Conservation (phyloP, 441 rosid genomes). For the Populus tomentosa region DNA sequence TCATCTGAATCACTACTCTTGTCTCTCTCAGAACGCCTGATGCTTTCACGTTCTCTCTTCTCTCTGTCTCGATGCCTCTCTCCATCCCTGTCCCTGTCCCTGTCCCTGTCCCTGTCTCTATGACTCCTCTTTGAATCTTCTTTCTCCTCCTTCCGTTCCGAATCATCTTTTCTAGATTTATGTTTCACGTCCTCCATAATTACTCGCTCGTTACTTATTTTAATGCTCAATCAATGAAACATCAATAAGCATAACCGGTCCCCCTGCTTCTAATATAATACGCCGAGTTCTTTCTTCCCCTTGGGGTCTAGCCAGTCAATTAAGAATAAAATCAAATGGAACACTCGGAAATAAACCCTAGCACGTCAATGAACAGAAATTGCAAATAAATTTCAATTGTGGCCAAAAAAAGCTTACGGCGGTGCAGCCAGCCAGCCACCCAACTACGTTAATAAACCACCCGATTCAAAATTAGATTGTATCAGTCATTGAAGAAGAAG, state of each 20-base stretch:
- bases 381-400: too few relatives aligned
- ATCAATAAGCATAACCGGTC: neutral
- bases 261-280: too few relatives aligned
- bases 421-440: too few relatives aligned
- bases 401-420: too few relatives aligned
- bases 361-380: too few relatives aligned
- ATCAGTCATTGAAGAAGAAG: too few relatives aligned
- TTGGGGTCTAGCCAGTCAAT: too few relatives aligned
- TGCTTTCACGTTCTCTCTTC: constrained; percentile 39
- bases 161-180: constrained; percentile 36
- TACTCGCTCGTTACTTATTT: neutral
- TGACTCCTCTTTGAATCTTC: constrained; percentile 36
- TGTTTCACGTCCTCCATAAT: constrained; percentile 38
- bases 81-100: neutral
- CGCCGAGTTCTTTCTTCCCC: too few relatives aligned
- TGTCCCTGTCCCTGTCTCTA: constrained; percentile 43
- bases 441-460: too few relatives aligned
- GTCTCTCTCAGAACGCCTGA: constrained; percentile 31
- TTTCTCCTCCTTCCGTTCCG: constrained; percentile 36
- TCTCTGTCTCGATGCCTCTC: constrained; percentile 33
- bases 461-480: too few relatives aligned
- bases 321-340: too few relatives aligned
- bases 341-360: too few relatives aligned
- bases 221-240: neutral
- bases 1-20: constrained; percentile 43